phyloP scores from a whole-genome alignment of 805 yeast genomes.

The Candida caryicola region DNA sequence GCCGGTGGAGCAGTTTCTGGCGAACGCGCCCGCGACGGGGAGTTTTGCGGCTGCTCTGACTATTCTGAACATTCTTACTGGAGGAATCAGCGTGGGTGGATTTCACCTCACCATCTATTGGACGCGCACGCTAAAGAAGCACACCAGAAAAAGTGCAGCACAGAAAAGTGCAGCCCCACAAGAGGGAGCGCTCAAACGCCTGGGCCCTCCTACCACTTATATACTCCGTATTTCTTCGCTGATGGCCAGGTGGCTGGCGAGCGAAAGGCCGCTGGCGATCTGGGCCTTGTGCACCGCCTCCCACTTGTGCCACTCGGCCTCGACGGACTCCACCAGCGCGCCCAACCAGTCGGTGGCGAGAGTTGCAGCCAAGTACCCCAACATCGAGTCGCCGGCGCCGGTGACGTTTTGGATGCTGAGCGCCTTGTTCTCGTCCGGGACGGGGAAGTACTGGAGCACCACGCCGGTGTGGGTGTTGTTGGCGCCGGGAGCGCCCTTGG shows the following conservation, averaged over 20 bases:
- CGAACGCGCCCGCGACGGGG: neutral
- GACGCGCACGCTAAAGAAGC: no score
- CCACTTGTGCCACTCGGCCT: conserved; percentile 39
- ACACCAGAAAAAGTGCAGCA: no score
- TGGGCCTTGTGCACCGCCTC: conserved; percentile 35
- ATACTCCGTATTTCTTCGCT: conserved; percentile 18
- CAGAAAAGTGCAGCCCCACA: no score
- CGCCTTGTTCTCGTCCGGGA: conserved; percentile 29
- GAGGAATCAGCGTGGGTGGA: no score
- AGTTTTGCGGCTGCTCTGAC: no score
- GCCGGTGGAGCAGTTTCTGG: conserved; percentile 14
- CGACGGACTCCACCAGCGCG: conserved; percentile 22
- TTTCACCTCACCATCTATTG: no score
- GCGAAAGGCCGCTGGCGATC: conserved; percentile 36
- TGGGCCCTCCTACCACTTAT: no score
- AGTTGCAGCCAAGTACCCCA: conserved; percentile 56
- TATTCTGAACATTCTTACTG: no score
- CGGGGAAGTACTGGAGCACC: conserved; percentile 59
- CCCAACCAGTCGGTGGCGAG: conserved; percentile 25
- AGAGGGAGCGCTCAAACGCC: no score
- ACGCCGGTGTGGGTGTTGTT: conserved; percentile 43
- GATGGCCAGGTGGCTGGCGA: conserved; percentile 22
- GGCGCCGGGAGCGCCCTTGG: conserved; percentile 17
- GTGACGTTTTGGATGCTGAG: conserved; percentile 60
- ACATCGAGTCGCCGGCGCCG: conserved; percentile 85